Evolutionary conservation across 2,329 filamentous ascomycete genomes (phyloP), one percentile per base, ranked within the genome.

Genomic region (Polychaeton citri): DNA sequence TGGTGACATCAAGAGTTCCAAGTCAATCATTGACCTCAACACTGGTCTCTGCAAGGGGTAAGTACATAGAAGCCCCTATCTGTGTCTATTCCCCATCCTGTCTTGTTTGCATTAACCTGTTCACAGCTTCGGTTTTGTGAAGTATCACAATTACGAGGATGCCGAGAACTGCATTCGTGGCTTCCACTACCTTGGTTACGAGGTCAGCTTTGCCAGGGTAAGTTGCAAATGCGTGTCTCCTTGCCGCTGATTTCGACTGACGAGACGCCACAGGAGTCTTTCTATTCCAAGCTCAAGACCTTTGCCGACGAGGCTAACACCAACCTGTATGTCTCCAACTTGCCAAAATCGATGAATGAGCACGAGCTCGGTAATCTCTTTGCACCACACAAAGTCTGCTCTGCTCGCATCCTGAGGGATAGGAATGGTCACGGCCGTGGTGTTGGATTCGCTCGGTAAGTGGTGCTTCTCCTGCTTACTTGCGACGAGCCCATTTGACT

Each of bases 41-140:
- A 93, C 85, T 33, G 84, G 86, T 41, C 79, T 86, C 44, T 98
- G 90, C 74, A 98, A 98, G 65, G 90, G 90, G 90, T 93, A 64
- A 52, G 71, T 63, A n/a, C n/a, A n/a, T n/a, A n/a, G n/a, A n/a
- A n/a, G n/a, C n/a, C n/a, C n/a, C n/a, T n/a, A n/a, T n/a, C n/a
- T 6, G 40, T 38, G 18, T 13, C 30, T 35, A 12, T 15, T 19
- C 15, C 33, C 38, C 5, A 19, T 40, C 18, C 18, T 12, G 33
- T 46, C 39, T 34, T 32, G 15, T 31, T 13, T 34, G 42, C 40
- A 54, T 65, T 39, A 66, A 44, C 7, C 6, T 24, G 32, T 17
- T 38, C 13, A 15, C 50, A 96, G 90, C 10, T 98, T 96, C 55
- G 90, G 90, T 4, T 98, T 98, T 57, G 88, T 94, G 59, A 94